Evolutionary conservation across 371 early-diverging fungal species (phyloP).

Genomic region (Globomyces sp.): DNA sequence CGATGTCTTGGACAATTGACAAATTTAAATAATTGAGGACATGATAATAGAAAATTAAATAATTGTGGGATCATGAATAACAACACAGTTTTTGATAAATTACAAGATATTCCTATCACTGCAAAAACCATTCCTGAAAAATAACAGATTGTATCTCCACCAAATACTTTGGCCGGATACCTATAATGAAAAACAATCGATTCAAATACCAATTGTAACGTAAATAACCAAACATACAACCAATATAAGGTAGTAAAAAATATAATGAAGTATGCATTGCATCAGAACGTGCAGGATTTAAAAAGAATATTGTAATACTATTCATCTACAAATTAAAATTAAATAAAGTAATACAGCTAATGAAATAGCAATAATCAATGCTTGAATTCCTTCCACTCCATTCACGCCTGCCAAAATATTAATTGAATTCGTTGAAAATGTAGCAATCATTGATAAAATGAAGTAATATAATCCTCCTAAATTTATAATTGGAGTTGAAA

Average conservation of each 20-base stretch:
- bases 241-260: conserved; percentile 89
- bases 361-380: conserved; percentile 84
- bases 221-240: conserved; percentile 75
- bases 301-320: conserved; percentile 57
- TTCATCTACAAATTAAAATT: conserved; percentile 45
- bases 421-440: conserved; percentile 97
- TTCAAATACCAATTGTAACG: conserved; percentile 70
- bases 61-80: conserved; percentile 94
- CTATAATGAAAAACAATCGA: no score
- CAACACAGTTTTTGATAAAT: conserved; percentile 89
- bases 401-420: conserved; percentile 98
- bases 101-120: conserved; percentile 90
- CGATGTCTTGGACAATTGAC: conserved; percentile 97
- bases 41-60: conserved; percentile 93
- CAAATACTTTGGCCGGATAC: conserved; percentile 89
- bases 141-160: conserved; percentile 97
- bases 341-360: conserved; percentile 46
- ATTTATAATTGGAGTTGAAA: conserved; percentile 42
- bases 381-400: conserved; percentile 95
- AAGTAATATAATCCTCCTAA: conserved; percentile 86
- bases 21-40: conserved; percentile 92
- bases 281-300: conserved; percentile 41
- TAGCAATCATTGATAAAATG: conserved; percentile 82
- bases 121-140: conserved; percentile 99
- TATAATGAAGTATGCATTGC: conserved; percentile 82